Conservation (phyloP, 78 protist species). For the Guillardia theta region DNA sequence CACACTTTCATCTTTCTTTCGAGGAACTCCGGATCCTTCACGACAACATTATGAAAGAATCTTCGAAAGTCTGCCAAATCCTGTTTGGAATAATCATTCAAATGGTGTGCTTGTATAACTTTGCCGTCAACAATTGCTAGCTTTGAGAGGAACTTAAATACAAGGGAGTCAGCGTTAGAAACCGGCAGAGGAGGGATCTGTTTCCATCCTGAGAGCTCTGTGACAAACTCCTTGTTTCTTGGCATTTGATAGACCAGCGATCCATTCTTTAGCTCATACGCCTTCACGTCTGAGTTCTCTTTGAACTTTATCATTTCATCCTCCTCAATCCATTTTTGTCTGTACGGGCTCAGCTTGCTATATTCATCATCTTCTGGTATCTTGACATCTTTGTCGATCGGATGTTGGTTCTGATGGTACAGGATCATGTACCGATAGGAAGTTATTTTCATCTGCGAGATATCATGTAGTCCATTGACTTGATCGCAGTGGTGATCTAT, state of each 20-base stretch:
- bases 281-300: background rate
- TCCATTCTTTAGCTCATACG: background rate
- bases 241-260: background rate
- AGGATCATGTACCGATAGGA: background rate
- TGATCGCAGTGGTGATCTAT: background rate
- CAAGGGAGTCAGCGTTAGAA: background rate
- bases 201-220: background rate
- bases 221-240: background rate
- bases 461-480: background rate
- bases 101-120: background rate
- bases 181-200: background rate
- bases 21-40: background rate
- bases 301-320: background rate
- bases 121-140: background rate
- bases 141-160: conserved; percentile 11
- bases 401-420: background rate
- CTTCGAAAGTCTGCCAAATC: background rate
- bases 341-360: background rate
- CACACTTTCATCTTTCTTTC: background rate
- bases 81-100: background rate
- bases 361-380: background rate
- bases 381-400: background rate
- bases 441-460: background rate
- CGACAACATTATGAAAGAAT: background rate
- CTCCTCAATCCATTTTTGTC: background rate